A percentile compares a stretch with the other conserved stretches of the same genome.
Conservation (phyloP, 352 stramenopile species). For the Phytophthora constricta region DNA sequence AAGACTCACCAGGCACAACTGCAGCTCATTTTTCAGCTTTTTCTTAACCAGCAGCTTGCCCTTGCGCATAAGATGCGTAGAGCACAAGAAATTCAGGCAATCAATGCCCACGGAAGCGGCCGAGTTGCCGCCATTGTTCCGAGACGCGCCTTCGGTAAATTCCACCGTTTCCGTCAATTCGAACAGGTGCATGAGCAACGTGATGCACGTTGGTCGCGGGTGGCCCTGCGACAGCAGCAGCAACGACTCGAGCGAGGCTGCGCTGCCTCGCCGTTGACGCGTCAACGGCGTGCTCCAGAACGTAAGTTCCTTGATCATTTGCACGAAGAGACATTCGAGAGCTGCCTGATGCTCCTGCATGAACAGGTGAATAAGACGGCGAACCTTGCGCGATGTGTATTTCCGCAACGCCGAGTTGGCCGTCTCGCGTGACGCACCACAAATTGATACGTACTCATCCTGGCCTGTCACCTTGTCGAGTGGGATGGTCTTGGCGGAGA, state of each 20-base stretch:
- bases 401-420: constrained; percentile 84
- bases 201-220: constrained; percentile 74
- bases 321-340: constrained; percentile 74
- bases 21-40: constrained; percentile 83
- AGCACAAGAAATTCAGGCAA: constrained; percentile 88
- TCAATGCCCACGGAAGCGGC: constrained; percentile 78
- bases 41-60: constrained; percentile 70
- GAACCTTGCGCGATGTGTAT: constrained; percentile 88
- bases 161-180: constrained; percentile 87
- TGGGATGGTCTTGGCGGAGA: constrained; percentile 88
- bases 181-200: constrained; percentile 85
- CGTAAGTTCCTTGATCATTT: constrained; percentile 87
- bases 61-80: constrained; percentile 80
- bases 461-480: constrained; percentile 87
- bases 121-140: constrained; percentile 38
- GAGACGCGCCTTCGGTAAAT: constrained; percentile 60
- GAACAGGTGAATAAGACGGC: constrained; percentile 82
- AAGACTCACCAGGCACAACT: constrained; percentile 69
- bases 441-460: constrained; percentile 90
- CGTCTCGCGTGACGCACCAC: constrained; percentile 80
- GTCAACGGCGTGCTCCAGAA: constrained; percentile 76
- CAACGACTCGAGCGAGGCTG: constrained; percentile 70
- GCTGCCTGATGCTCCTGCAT: constrained; percentile 77
- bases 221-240: constrained; percentile 72
- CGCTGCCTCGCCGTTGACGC: constrained; percentile 50